These are phyloP conservation scores for Inosperma sp. DNA, from an alignment of 768 basidiomycete species.

Conservation along the genomic window DNA sequence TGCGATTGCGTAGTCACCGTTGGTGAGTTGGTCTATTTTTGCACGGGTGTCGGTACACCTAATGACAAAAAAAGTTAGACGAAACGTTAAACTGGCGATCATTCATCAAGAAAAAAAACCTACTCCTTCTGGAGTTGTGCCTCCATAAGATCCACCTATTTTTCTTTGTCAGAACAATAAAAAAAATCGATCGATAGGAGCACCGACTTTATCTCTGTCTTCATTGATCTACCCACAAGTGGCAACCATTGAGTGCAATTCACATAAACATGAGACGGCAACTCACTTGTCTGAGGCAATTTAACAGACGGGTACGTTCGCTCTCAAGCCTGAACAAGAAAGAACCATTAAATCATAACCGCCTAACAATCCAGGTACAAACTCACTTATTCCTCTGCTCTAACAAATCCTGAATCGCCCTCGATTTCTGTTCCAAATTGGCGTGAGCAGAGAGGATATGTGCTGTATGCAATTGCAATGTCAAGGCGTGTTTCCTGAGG, in stretches of 20 bases:
- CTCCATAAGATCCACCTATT: constrained; percentile 63
- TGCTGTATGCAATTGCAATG: constrained; percentile 80
- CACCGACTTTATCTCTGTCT: constrained; percentile 65
- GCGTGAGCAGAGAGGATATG: constrained; percentile 83
- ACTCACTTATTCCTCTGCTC: constrained; percentile 82
- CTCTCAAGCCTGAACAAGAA: constrained; percentile 58
- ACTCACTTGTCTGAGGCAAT: constrained; percentile 63
- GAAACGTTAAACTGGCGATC: constrained; percentile 1
- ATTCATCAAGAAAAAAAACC: constrained; percentile 17
- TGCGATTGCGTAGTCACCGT: constrained; percentile 70
- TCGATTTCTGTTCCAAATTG: constrained; percentile 70
- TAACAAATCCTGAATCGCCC: constrained; percentile 72
- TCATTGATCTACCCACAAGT: constrained; percentile 58
- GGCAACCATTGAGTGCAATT: not conserved
- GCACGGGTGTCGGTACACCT: constrained; percentile 64
- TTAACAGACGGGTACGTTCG: constrained; percentile 65
- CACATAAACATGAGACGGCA: not conserved
- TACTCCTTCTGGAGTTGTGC: constrained; percentile 67
- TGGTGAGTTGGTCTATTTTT: constrained; percentile 64
- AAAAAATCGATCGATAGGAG: constrained; percentile 7
- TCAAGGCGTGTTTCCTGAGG: constrained; percentile 74
- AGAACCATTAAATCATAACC: not conserved
- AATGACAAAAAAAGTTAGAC: constrained; percentile 4
- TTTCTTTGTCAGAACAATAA: constrained; percentile 5
- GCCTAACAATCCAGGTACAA: not conserved